Base-by-base conservation (phyloP, 192 early-diverging fungal genomes). In the Coemansia aciculifera region DNA sequence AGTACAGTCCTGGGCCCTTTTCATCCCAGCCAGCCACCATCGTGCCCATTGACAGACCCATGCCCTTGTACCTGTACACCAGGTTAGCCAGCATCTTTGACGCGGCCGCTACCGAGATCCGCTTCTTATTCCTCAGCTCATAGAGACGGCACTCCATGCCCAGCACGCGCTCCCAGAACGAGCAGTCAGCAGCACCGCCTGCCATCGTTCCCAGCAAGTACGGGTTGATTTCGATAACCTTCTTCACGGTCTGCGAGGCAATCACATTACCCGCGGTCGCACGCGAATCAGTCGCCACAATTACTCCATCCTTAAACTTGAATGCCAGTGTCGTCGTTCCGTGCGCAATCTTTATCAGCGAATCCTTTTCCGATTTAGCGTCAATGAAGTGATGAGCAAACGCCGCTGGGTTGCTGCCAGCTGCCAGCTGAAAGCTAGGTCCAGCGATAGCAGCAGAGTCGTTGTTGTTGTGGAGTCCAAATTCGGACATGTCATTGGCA, bases 221-320 rank as follows among this genome's bases (percentile, higher is more conserved):
- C 48, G 94, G 95, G 84, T 98, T 99, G 72, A 99, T 99, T 74
- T 99, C 96, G 79, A 99, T 98, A 15, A 99, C 90, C 82, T 99
- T 99, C 72, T 97, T 98, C 36, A 99, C 95, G 21, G 89, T 90
- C 79, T 96, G 94, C 38, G 96, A 95, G 43, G 93, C 92, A 92
- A 87, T 76, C 8, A 69, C 61, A n/a, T 69, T 75, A 67, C 98
- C 98, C 67, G 89, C 85, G 13, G 96, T 94, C 24, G 98, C 98
- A 68, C 98, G 89, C 48, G 96, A 99, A 85, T 99, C 98, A 9
- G 94, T 94, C 13, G 93, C 92, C 29, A 99, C 93, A 46, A 99
- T 87, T 42, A 99, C 90, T 39, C 98, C 98, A 43, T 89, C 86
- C 62, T 92, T 87, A 84, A 95, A 99, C 80, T 97, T 94, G 88